Conservation (phyloP, 768 basidiomycete species). For the Leccinellum luteum region DNA sequence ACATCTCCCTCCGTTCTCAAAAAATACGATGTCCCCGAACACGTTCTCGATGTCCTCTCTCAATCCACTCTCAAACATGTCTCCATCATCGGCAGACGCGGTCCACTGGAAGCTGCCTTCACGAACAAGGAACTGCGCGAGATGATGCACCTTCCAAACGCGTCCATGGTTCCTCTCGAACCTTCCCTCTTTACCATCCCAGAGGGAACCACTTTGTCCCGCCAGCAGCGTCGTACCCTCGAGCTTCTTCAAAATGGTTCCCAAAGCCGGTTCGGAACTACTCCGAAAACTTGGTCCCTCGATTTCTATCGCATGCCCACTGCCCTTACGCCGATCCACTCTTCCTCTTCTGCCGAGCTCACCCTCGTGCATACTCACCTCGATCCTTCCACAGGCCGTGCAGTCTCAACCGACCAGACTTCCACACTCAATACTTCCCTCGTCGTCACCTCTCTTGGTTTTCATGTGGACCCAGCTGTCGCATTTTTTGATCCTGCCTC, state of each 20-base stretch:
- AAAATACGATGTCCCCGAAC: conserved; percentile 74
- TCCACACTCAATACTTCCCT: conserved; percentile 63
- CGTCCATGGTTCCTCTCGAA: conserved; percentile 63
- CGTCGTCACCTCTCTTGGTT: conserved; percentile 86
- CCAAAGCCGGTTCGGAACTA: conserved; percentile 44
- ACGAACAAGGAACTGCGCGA: conserved; percentile 93
- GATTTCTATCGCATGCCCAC: conserved; percentile 79
- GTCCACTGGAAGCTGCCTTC: conserved; percentile 86
- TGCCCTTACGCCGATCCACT: conserved; percentile 34
- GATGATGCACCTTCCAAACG: conserved; percentile 62
- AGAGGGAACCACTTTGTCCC: conserved; percentile 38
- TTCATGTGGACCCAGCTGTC: conserved; percentile 61
- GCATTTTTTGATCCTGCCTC: conserved; percentile 59
- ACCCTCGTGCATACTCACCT: conserved; percentile 61
- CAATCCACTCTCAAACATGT: conserved; percentile 69
- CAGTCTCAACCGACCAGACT: conserved; percentile 54
- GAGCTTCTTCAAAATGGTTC: conserved; percentile 68
- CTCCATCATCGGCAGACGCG: conserved; percentile 80
- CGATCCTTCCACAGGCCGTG: conserved; percentile 45
- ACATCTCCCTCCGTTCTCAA: conserved; percentile 59
- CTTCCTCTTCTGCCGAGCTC: conserved; percentile 37
- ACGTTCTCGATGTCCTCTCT: conserved; percentile 66
- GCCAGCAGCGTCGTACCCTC: conserved; percentile 65
- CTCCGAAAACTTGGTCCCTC: conserved; percentile 72
- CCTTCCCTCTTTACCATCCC: conserved; percentile 41